These are phyloP conservation scores for Lactarius hatsudake DNA, from an alignment of 768 basidiomycete genomes.

Conservation along the genomic window DNA sequence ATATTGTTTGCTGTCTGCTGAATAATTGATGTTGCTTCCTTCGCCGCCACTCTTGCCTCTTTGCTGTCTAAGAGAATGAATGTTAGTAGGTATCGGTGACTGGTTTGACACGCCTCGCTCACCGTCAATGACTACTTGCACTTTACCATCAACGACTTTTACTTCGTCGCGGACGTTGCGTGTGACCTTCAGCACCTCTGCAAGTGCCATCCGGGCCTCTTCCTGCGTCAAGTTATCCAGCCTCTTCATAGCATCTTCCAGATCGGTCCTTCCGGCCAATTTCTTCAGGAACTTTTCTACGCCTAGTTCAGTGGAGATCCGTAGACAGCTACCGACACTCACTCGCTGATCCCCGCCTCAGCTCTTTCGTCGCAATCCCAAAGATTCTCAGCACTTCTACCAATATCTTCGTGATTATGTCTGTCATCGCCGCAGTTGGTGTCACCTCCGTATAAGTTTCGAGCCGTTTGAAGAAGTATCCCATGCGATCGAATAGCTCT, in stretches of 20 bases:
- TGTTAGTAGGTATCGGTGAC: neutral
- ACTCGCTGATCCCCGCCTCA: neutral
- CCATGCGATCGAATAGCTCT: neutral
- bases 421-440: neutral
- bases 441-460: neutral
- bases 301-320: neutral
- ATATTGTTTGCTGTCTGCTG: neutral
- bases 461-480: neutral
- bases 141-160: neutral
- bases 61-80: neutral
- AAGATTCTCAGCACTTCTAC: neutral
- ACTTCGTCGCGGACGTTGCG: too few species aligned
- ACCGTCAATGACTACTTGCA: neutral
- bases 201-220: neutral
- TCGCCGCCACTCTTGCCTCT: neutral
- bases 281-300: neutral
- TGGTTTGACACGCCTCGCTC: neutral
- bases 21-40: neutral
- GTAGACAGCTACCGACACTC: neutral
- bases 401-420: neutral
- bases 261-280: neutral
- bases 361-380: neutral
- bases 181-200: neutral
- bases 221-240: neutral
- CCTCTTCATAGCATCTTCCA: neutral